These are phyloP conservation scores for Globisporangium paddicum DNA, from an alignment of 352 stramenopile species.

Conservation along the genomic window DNA sequence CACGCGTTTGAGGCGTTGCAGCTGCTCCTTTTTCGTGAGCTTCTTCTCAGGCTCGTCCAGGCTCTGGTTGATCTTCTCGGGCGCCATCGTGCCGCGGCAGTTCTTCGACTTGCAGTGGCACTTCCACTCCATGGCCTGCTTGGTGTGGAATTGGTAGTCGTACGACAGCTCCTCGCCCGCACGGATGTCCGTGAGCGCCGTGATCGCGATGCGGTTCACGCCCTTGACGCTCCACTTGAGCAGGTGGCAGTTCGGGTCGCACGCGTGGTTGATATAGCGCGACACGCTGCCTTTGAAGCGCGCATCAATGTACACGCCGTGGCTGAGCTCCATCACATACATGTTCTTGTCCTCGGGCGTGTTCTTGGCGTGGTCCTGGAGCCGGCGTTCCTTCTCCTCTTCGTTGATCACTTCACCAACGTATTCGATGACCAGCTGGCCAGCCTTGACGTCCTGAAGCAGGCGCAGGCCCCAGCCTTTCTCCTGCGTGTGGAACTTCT, in stretches of 20 bases:
- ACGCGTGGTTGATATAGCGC: conserved; percentile 97
- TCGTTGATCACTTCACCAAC: conserved; percentile 94
- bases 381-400: conserved; percentile 84
- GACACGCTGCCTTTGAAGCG: conserved; percentile 91
- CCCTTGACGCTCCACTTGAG: conserved; percentile 94
- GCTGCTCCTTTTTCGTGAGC: conserved; percentile 76
- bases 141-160: conserved; percentile 94
- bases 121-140: conserved; percentile 81
- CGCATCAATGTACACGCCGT: conserved; percentile 94
- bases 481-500: conserved; percentile 75
- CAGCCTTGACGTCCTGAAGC: conserved; percentile 73
- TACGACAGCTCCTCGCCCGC: conserved; percentile 91
- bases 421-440: conserved; percentile 93
- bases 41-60: conserved; percentile 41
- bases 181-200: conserved; percentile 85
- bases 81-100: conserved; percentile 85
- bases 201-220: conserved; percentile 92
- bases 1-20: conserved; percentile 63
- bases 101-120: conserved; percentile 79
- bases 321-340: conserved; percentile 93
- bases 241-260: conserved; percentile 93
- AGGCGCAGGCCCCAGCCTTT: conserved; percentile 91
- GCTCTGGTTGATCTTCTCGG: conserved; percentile 61
- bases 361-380: conserved; percentile 78
- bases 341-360: conserved; percentile 95